These are phyloP conservation scores for Cercophora sp. DNA, from an alignment of 495 filamentous ascomycete species.

Conservation along the genomic window DNA sequence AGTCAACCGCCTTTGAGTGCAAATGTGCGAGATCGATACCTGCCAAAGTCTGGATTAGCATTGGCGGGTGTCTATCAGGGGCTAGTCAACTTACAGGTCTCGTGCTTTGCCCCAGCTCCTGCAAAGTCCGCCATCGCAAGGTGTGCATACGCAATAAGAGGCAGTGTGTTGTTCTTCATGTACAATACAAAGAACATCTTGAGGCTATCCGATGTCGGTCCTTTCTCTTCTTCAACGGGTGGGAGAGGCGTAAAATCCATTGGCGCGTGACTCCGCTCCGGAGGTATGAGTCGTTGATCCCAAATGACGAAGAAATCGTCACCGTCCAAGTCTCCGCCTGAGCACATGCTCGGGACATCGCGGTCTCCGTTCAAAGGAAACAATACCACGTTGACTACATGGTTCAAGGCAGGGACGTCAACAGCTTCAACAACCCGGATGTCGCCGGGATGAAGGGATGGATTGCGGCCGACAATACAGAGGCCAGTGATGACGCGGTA, in stretches of 20 bases:
- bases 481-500: constrained; percentile 69
- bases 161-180: constrained; percentile 87
- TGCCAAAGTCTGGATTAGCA: too few relatives aligned
- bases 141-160: constrained; percentile 78
- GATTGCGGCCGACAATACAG: constrained; percentile 86
- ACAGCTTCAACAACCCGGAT: constrained; percentile 85
- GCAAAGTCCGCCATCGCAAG: constrained; percentile 69
- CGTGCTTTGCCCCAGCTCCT: constrained; percentile 58
- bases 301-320: constrained; percentile 95
- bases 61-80: too few relatives aligned
- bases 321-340: constrained; percentile 92
- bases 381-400: constrained; percentile 81
- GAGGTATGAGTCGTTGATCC: constrained; percentile 73
- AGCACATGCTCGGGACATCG: constrained; percentile 88
- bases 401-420: constrained; percentile 63
- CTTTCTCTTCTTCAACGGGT: constrained; percentile 45
- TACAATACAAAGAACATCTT: constrained; percentile 84
- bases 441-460: constrained; percentile 91
- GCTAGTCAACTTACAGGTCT: too few relatives aligned
- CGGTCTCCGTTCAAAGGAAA: constrained; percentile 81
- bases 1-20: constrained; percentile 91
- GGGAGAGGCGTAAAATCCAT: constrained; percentile 66
- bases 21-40: constrained; percentile 67
- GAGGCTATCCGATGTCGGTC: constrained; percentile 66
- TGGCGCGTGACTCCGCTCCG: constrained; percentile 62